Conservation (phyloP, 1,284 basidiomycete genomes). For the Marasmius sp. region DNA sequence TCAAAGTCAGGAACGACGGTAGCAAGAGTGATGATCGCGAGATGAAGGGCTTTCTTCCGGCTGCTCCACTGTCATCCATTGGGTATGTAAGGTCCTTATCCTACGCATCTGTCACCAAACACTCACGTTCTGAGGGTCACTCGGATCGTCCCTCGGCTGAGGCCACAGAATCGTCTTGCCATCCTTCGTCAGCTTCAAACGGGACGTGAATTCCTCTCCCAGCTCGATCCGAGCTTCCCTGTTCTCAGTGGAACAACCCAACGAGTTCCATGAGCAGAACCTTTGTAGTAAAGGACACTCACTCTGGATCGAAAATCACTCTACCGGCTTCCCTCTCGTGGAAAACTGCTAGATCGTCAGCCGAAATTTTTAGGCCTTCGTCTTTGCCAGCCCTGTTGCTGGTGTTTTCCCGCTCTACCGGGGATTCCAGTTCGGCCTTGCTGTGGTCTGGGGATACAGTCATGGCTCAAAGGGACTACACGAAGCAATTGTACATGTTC, state of each 20-base stretch:
- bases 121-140: slow-evolving; percentile 57
- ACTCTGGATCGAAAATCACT: slow-evolving; percentile 42
- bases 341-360: slow-evolving; percentile 17
- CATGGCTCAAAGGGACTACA: too few relatives aligned
- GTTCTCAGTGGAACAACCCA: neutral
- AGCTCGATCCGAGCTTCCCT: slow-evolving; percentile 50
- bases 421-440: neutral
- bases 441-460: too few relatives aligned
- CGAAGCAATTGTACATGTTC: too few relatives aligned
- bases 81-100: neutral
- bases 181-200: slow-evolving; percentile 48
- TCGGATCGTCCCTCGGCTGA: slow-evolving; percentile 50
- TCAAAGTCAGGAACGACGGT: slow-evolving; percentile 50
- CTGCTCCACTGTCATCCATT: slow-evolving; percentile 4
- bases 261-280: neutral
- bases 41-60: slow-evolving; percentile 26
- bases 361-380: neutral
- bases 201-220: slow-evolving; percentile 43
- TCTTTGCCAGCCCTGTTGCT: neutral
- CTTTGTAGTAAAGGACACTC: neutral
- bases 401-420: neutral
- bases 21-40: slow-evolving; percentile 45
- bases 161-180: slow-evolving; percentile 57
- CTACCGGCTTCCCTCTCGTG: slow-evolving; percentile 40
- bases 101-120: neutral